Evolutionary conservation across 805 yeast genomes (phyloP).

Genomic region (Candida insectorum): DNA sequence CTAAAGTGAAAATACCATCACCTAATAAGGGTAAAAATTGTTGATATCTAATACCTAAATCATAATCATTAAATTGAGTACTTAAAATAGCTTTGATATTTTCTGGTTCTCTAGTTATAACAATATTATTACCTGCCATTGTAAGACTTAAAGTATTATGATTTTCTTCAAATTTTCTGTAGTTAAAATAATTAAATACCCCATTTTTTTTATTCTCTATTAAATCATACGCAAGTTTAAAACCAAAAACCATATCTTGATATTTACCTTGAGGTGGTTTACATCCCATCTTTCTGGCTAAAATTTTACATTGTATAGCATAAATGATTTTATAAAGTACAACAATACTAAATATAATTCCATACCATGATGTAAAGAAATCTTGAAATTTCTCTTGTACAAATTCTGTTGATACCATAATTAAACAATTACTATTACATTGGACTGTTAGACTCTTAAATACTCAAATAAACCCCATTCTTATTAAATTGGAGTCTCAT

Average conservation of each 20-base stretch:
- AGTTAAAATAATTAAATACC: constrained; percentile 14
- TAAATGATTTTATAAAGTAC: constrained; percentile 1
- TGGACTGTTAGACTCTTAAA: too few species aligned
- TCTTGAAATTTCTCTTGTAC: not conserved
- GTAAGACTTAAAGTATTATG: constrained; percentile 9
- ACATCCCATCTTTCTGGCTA: constrained; percentile 13
- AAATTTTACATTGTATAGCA: not conserved
- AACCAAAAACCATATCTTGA: constrained; percentile 17
- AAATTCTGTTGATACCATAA: constrained; percentile 1
- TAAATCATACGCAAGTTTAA: constrained; percentile 12
- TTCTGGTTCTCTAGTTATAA: constrained; percentile 36
- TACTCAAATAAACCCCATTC: too few species aligned
- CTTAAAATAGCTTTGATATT: constrained; percentile 41
- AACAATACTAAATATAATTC: not conserved
- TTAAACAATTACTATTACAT: too few species aligned
- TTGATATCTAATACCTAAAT: constrained; percentile 35
- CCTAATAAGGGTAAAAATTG: constrained; percentile 38
- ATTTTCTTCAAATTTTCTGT: constrained; percentile 11
- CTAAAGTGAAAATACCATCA: constrained; percentile 43
- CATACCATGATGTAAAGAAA: not conserved
- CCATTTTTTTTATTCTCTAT: constrained; percentile 17
- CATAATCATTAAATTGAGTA: constrained; percentile 40
- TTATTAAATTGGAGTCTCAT: too few species aligned
- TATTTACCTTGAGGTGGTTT: constrained; percentile 3
- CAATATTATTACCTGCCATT: constrained; percentile 17